A percentile compares a stretch with the other conserved stretches of the same genome.
Evolutionary conservation across 1,139 yeast genomes (phyloP).

Genomic region (Pichia inconspicua): DNA sequence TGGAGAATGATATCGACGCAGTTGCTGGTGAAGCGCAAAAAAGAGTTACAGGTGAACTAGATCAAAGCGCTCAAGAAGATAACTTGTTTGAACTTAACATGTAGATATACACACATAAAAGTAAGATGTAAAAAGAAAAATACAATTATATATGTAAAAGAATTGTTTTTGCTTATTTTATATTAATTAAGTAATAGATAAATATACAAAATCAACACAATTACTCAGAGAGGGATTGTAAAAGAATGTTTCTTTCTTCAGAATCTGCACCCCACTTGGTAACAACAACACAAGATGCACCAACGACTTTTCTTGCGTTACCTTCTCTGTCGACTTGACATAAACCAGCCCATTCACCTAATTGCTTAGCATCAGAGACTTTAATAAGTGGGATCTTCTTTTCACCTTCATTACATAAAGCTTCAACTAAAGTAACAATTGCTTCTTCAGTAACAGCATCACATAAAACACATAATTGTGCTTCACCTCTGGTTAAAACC

Average conservation of each 20-base stretch:
- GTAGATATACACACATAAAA: not conserved
- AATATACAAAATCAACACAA: constrained; percentile 25
- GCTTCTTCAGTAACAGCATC: constrained; percentile 98
- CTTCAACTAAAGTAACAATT: constrained; percentile 96
- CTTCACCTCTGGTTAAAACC: constrained; percentile 97
- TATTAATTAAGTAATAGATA: not conserved
- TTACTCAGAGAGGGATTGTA: constrained; percentile 94
- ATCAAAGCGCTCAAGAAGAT: constrained; percentile 19
- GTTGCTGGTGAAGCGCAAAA: not conserved
- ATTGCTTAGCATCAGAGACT: constrained; percentile 98
- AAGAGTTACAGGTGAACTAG: constrained; percentile 4
- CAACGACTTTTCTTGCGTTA: constrained; percentile 99
- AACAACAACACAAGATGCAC: constrained; percentile 99
- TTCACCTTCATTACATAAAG: constrained; percentile 97
- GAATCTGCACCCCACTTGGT: constrained; percentile 99
- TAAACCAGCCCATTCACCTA: constrained; percentile 99
- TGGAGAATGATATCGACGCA: not conserved
- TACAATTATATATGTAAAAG: not conserved
- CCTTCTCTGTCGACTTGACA: constrained; percentile 99
- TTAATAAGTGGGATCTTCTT: constrained; percentile 96
- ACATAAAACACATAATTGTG: constrained; percentile 94
- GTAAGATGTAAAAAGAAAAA: too few species aligned
- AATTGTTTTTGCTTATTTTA: not conserved
- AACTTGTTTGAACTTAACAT: constrained; percentile 7
- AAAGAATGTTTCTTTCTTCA: constrained; percentile 93